A percentile compares a stretch with the other conserved stretches of the same genome.
Conservation (phyloP, 139 green algal genomes). For the Volvox africanus region DNA sequence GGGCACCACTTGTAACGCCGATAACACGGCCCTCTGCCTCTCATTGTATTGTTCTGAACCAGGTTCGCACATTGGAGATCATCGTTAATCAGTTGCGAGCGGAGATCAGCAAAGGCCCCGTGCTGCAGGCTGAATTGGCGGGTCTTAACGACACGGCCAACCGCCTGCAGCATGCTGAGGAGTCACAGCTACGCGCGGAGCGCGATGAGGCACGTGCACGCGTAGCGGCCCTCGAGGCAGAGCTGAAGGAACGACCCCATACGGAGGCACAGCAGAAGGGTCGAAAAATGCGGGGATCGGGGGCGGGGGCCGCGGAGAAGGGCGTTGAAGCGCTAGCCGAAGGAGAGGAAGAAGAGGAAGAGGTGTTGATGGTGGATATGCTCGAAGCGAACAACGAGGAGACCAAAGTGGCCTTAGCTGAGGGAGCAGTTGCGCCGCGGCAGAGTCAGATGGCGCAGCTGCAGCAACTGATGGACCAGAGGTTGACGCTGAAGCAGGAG, state of each 20-base stretch:
- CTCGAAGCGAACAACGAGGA: not conserved
- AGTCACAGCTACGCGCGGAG: conserved; percentile 17
- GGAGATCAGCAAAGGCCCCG: conserved; percentile 23
- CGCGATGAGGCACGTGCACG: conserved; percentile 16
- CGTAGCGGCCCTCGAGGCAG: conserved; percentile 6
- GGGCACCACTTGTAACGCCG: too few species aligned
- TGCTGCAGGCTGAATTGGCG: conserved; percentile 29
- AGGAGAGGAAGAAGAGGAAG: not conserved
- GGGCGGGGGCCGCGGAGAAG: not conserved
- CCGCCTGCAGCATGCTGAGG: conserved; percentile 41
- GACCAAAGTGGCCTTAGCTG: not conserved
- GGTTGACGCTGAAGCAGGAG: conserved; percentile 30
- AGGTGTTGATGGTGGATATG: not conserved
- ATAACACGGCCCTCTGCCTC: too few species aligned
- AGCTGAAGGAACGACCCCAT: not conserved
- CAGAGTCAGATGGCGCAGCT: not conserved
- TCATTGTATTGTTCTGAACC: not conserved
- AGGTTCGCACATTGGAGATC: conserved; percentile 46
- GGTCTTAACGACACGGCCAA: conserved; percentile 38
- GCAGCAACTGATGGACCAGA: conserved; percentile 45
- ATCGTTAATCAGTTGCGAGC: conserved; percentile 39
- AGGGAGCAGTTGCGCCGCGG: not conserved
- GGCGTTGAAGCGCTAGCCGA: not conserved
- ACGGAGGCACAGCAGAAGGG: not conserved
- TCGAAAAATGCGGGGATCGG: not conserved